Conservation (phyloP, 305 asterid genomes). For the Rubia peregrina region DNA sequence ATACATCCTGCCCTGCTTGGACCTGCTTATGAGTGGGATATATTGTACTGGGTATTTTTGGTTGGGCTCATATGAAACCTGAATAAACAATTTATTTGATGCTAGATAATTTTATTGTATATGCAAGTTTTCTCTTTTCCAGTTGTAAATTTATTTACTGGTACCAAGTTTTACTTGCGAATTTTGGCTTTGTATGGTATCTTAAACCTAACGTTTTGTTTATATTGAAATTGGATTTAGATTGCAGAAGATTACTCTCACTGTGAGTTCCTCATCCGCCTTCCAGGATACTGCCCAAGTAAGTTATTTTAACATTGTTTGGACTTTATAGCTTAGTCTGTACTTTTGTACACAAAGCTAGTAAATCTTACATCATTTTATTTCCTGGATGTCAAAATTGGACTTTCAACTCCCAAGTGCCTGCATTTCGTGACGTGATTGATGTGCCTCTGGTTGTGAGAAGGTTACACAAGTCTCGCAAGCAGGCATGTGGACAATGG, state of each 20-base stretch:
- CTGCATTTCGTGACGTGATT: slow-evolving; percentile 93
- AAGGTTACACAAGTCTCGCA: slow-evolving; percentile 76
- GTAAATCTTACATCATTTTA: slow-evolving; percentile 8
- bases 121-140: background rate
- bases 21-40: background rate
- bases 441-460: slow-evolving; percentile 98
- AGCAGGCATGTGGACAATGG: slow-evolving; percentile 44
- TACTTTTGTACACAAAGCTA: slow-evolving; percentile 11
- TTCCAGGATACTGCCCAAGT: slow-evolving; percentile 99
- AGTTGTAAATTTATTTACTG: background rate
- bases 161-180: no score
- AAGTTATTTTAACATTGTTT: slow-evolving; percentile 22
- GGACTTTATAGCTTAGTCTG: slow-evolving; percentile 6
- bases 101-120: background rate
- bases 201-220: background rate
- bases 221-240: slow-evolving; percentile 21
- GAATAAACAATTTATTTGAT: background rate
- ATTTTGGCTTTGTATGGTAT: background rate
- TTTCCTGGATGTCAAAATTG: slow-evolving; percentile 3
- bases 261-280: slow-evolving; percentile 96
- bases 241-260: slow-evolving; percentile 97
- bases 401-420: slow-evolving; percentile 46
- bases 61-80: background rate
- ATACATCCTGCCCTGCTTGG: background rate
- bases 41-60: no score